A percentile compares a stretch with the other conserved stretches of the same genome.
phyloP scores from a whole-genome alignment of 495 filamentous ascomycete species.

The Amphirosellinia nigrospora region DNA sequence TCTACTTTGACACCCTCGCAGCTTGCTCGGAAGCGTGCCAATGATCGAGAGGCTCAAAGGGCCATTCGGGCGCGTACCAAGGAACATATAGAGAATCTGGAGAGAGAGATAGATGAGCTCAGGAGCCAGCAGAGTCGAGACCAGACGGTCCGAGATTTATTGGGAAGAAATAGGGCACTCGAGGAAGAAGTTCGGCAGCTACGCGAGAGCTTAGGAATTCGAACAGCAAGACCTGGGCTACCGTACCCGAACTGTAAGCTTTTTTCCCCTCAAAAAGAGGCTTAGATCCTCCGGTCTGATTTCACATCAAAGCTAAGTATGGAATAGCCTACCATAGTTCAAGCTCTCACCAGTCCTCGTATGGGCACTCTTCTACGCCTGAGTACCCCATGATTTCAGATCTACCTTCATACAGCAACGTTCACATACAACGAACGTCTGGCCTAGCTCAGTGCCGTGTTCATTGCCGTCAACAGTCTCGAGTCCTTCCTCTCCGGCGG shows the following conservation, averaged over 20 bases:
- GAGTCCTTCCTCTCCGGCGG: conserved; percentile 49
- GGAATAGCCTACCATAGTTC: conserved; percentile 27
- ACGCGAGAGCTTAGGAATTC: conserved; percentile 39
- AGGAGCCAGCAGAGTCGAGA: conserved; percentile 43
- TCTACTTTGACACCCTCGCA: conserved; percentile 76
- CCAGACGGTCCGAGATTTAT: conserved; percentile 42
- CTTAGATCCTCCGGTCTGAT: background rate
- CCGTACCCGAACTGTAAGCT: conserved; percentile 23
- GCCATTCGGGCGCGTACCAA: conserved; percentile 85
- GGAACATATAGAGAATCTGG: conserved; percentile 76
- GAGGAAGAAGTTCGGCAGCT: conserved; percentile 45
- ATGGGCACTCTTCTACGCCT: conserved; percentile 29
- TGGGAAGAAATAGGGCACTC: conserved; percentile 46
- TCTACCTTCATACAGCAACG: conserved; percentile 40
- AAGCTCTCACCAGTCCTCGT: conserved; percentile 26
- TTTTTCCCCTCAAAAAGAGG: background rate
- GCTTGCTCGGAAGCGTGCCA: conserved; percentile 80
- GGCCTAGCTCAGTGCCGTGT: conserved; percentile 39
- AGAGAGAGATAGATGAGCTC: conserved; percentile 70
- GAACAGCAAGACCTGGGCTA: conserved; percentile 17
- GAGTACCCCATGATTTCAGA: conserved; percentile 35
- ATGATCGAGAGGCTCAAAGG: conserved; percentile 87
- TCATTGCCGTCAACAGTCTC: conserved; percentile 47
- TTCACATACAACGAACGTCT: conserved; percentile 44
- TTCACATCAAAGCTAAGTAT: conserved; percentile 32